A percentile compares a stretch with the other conserved stretches of the same genome.
Conservation (phyloP, 139 green algal genomes). For the Closterium sp. region DNA sequence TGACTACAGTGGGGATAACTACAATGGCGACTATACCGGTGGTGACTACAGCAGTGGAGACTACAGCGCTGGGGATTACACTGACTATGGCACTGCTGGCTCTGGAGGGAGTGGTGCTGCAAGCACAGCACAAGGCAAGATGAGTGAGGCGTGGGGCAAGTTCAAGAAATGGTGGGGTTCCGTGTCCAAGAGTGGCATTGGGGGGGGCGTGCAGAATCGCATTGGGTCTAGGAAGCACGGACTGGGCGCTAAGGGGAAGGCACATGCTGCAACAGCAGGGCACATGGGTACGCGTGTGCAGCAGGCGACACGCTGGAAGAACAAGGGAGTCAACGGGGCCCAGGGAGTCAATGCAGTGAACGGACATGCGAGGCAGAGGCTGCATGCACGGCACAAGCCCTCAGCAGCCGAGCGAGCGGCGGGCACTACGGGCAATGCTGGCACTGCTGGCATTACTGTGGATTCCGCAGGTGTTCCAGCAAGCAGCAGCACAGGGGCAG, state of each 20-base stretch:
- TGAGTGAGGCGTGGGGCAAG: not conserved
- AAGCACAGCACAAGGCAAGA: not conserved
- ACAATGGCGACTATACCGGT: not conserved
- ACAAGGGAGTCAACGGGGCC: not conserved
- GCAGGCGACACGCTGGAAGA: not conserved
- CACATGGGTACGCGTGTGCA: not conserved
- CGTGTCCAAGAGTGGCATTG: not conserved
- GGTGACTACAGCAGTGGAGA: not conserved
- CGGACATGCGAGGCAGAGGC: too few species aligned
- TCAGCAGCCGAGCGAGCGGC: too few species aligned
- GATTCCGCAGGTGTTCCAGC: too few species aligned
- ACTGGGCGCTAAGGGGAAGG: not conserved
- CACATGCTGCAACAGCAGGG: not conserved
- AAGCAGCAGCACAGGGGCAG: too few species aligned
- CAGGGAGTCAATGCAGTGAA: not conserved
- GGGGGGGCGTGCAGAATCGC: not conserved
- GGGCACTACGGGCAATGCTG: too few species aligned
- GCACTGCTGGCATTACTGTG: too few species aligned
- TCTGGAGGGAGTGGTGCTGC: not conserved
- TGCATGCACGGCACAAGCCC: too few species aligned
- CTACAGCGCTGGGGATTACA: not conserved
- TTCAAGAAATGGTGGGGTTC: not conserved
- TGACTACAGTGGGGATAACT: not conserved
- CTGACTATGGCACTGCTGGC: not conserved
- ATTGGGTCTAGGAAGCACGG: not conserved